These are phyloP conservation scores for Entomortierella parvispora DNA, from an alignment of 192 early-diverging fungal genomes.

Conservation along the genomic window DNA sequence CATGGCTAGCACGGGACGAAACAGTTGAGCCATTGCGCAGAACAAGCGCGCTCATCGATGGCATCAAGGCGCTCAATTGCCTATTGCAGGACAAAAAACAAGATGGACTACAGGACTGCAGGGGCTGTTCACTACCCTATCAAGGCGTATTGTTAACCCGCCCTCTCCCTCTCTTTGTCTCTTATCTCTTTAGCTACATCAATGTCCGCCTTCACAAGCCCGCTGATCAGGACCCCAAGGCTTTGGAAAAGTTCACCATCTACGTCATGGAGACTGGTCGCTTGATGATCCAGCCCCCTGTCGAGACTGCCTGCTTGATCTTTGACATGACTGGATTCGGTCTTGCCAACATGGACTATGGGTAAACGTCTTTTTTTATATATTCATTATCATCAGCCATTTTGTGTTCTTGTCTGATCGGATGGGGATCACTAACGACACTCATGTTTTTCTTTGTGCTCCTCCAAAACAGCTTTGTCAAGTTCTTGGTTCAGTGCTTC, in stretches of 20 bases:
- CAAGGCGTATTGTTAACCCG: too few relatives aligned
- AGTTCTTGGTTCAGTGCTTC: conserved; percentile 82
- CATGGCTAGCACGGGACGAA: background rate
- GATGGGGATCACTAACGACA: background rate
- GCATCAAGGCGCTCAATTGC: too few relatives aligned
- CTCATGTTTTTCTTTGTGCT: background rate
- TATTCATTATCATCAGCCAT: background rate
- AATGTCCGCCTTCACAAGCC: conserved; percentile 64
- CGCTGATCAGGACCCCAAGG: conserved; percentile 68
- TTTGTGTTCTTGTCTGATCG: background rate
- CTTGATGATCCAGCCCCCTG: conserved; percentile 69
- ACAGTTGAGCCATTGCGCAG: background rate
- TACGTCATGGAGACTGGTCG: conserved; percentile 82
- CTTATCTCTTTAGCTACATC: conserved; percentile 54
- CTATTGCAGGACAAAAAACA: too few relatives aligned
- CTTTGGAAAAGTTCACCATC: conserved; percentile 74
- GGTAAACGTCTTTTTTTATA: conserved; percentile 6
- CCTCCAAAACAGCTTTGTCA: conserved; percentile 55
- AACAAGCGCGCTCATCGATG: background rate
- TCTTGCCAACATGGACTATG: conserved; percentile 55
- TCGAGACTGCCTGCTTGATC: conserved; percentile 65
- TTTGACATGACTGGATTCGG: conserved; percentile 58
- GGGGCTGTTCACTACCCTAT: too few relatives aligned
- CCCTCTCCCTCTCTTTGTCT: background rate
- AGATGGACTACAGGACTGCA: too few relatives aligned